A percentile compares a stretch with the other conserved stretches of the same genome.
phyloP scores from a whole-genome alignment of 1,284 basidiomycete species.

The Sutorius eximius region DNA sequence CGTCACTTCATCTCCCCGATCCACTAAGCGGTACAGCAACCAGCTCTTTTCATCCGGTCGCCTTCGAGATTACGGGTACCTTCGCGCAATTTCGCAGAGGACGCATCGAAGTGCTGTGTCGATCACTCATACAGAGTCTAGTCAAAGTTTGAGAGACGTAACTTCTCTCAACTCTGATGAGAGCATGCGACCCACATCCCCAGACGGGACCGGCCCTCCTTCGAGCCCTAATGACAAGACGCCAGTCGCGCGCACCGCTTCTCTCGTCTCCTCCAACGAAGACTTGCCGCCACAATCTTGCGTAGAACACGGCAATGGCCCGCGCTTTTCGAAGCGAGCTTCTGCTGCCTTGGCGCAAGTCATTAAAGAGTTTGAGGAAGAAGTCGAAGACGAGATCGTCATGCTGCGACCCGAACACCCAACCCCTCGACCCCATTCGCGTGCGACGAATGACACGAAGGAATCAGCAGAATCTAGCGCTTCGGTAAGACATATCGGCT shows the following conservation, averaged over 20 bases:
- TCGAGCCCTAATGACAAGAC: conserved; percentile 52
- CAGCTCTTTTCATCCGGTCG: conserved; percentile 79
- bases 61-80: conserved; percentile 69
- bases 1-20: conserved; percentile 46
- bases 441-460: conserved; percentile 18
- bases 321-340: conserved; percentile 52
- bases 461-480: conserved; percentile 16
- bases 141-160: conserved; percentile 43
- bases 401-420: conserved; percentile 61
- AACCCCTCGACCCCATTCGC: conserved; percentile 38
- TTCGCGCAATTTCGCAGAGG: conserved; percentile 54
- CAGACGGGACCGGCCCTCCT: conserved; percentile 48
- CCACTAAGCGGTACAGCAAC: conserved; percentile 73
- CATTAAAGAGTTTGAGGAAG: conserved; percentile 70
- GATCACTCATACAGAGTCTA: conserved; percentile 51
- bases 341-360: conserved; percentile 69
- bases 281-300: conserved; percentile 23
- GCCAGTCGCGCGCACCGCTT: conserved; percentile 41
- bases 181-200: conserved; percentile 50
- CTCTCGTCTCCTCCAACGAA: conserved; percentile 34
- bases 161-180: conserved; percentile 46
- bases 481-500: conserved; percentile 25
- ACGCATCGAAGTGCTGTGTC: conserved; percentile 49
- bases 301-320: conserved; percentile 28
- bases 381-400: conserved; percentile 68